Conservation (phyloP, 176 grass and related monocot genomes). For the Triticum urartu region DNA sequence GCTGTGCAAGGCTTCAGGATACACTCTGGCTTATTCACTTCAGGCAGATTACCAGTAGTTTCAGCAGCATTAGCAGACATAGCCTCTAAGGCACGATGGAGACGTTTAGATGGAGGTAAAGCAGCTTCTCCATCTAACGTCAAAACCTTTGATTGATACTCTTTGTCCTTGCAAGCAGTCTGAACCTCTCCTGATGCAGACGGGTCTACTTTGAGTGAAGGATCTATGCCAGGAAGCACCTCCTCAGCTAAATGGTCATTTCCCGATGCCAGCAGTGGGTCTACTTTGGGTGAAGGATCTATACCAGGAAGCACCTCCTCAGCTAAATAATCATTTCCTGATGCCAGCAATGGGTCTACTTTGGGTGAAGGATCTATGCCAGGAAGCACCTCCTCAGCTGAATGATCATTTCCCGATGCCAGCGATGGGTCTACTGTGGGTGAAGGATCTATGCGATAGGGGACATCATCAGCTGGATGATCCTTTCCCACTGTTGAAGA, state of each 20-base stretch:
- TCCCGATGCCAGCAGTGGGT: not conserved
- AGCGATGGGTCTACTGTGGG: conserved; percentile 12
- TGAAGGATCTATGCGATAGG: conserved; percentile 29
- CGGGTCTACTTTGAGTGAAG: conserved; percentile 32
- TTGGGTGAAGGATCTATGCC: conserved; percentile 28
- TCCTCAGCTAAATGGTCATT: not conserved
- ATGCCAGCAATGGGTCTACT: conserved; percentile 17
- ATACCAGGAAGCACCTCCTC: not conserved
- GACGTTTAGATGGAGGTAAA: conserved; percentile 96
- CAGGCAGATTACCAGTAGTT: conserved; percentile 36
- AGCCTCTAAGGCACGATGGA: conserved; percentile 96
- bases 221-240: conserved; percentile 8
- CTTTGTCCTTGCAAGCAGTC: conserved; percentile 42
- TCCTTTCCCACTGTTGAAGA: conserved; percentile 29
- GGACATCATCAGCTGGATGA: not conserved
- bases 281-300: conserved; percentile 37
- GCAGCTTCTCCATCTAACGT: conserved; percentile 73
- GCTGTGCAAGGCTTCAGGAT: conserved; percentile 23
- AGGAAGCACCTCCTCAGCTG: not conserved
- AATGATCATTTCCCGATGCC: not conserved
- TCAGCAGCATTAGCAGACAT: conserved; percentile 90
- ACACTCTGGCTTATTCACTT: conserved; percentile 37
- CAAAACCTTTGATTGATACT: conserved; percentile 43
- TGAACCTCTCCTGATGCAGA: conserved; percentile 27
- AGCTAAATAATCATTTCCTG: not conserved